Evolutionary conservation across 164 flowering plant genomes (phyloP).

Genomic region (Vitis riparia): DNA sequence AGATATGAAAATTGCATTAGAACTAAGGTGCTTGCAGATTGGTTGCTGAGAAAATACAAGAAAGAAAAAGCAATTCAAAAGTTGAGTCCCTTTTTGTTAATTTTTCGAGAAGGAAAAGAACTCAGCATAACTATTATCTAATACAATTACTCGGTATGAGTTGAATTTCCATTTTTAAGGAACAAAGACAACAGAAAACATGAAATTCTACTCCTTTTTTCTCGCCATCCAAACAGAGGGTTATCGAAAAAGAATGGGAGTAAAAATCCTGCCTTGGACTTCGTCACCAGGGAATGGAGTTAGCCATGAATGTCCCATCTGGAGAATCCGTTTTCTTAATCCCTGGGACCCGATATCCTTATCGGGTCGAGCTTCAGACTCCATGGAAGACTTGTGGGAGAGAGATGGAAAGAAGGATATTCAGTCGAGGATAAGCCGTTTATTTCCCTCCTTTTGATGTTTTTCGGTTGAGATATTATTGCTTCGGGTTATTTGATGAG

Average conservation of each 20-base stretch:
- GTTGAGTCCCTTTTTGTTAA: not conserved
- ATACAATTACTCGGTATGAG: too few species aligned
- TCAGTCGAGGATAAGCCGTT: slow-evolving; percentile 44
- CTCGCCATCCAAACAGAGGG: not conserved
- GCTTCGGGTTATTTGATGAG: not conserved
- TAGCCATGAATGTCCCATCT: slow-evolving; percentile 49
- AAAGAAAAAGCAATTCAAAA: not conserved
- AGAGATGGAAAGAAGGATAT: slow-evolving; percentile 9
- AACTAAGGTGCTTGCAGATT: not conserved
- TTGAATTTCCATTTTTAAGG: too few species aligned
- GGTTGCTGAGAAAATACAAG: not conserved
- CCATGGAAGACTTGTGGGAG: slow-evolving; percentile 12
- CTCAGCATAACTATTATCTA: too few species aligned
- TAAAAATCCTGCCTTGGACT: slow-evolving; percentile 48
- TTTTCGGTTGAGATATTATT: slow-evolving; percentile 19
- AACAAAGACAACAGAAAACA: too few species aligned
- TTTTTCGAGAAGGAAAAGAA: too few species aligned
- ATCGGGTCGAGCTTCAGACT: not conserved
- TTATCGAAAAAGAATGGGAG: not conserved
- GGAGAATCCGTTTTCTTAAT: slow-evolving; percentile 38
- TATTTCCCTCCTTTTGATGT: slow-evolving; percentile 35
- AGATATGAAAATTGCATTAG: not conserved
- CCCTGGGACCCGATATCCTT: slow-evolving; percentile 42
- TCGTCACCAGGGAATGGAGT: slow-evolving; percentile 63
- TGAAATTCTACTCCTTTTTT: not conserved